Percentiles rank a stretch among this genome's conserved stretches.
These are phyloP conservation scores for Zygosaccharomyces pseudobailii DNA, from an alignment of 1,139 yeast species.

Conservation along the genomic window DNA sequence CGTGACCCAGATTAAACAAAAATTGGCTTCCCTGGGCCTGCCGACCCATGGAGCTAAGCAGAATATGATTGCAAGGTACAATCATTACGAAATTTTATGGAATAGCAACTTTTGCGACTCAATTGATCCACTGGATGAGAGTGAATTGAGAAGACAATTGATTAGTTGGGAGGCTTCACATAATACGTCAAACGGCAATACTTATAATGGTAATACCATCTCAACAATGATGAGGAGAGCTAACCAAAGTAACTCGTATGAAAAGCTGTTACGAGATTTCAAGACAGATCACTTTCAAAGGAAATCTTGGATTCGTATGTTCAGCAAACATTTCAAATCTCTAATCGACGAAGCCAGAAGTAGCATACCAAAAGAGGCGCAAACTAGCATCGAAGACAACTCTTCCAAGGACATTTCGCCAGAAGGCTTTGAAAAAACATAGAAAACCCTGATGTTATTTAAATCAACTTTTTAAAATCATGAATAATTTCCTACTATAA, in stretches of 20 bases:
- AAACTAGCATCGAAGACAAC: background rate
- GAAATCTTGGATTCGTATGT: constrained; percentile 47
- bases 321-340: constrained; percentile 48
- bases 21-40: constrained; percentile 50
- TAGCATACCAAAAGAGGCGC: constrained; percentile 14
- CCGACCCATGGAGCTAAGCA: constrained; percentile 59
- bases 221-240: constrained; percentile 24
- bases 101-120: constrained; percentile 76
- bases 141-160: constrained; percentile 51
- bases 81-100: constrained; percentile 73
- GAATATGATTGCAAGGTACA: constrained; percentile 65
- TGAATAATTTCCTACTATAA: too few relatives aligned
- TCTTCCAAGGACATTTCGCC: background rate
- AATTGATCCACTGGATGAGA: constrained; percentile 56
- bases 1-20: constrained; percentile 57
- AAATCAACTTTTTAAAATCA: background rate
- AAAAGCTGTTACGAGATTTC: constrained; percentile 23
- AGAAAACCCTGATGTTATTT: background rate
- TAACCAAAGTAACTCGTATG: constrained; percentile 18
- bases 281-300: constrained; percentile 38
- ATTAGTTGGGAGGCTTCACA: constrained; percentile 61
- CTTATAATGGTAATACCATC: constrained; percentile 17
- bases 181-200: constrained; percentile 16
- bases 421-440: background rate
- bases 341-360: constrained; percentile 49